Evolutionary conservation across 2,329 filamentous ascomycete species (phyloP).

Genomic region (Penicillium sp.): DNA sequence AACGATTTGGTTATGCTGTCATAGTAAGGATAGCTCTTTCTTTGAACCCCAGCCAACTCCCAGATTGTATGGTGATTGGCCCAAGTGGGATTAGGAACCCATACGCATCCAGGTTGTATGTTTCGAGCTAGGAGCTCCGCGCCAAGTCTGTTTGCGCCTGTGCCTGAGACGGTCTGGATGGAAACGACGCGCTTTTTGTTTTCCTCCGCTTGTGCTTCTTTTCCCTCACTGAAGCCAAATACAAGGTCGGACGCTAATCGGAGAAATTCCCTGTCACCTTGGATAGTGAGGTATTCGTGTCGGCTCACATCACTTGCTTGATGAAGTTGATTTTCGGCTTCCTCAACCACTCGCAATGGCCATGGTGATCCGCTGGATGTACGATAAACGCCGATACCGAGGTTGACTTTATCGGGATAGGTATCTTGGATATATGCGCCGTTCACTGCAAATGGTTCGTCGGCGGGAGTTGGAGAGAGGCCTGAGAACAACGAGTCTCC

Average conservation of each 20-base stretch:
- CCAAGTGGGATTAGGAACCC: slow-evolving; percentile 93
- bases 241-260: slow-evolving; percentile 83
- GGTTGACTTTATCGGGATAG: slow-evolving; percentile 82
- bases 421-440: slow-evolving; percentile 59
- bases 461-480: slow-evolving; percentile 18
- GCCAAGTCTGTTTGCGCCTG: slow-evolving; percentile 86
- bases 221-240: slow-evolving; percentile 45
- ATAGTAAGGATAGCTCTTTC: slow-evolving; percentile 88
- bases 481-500: slow-evolving; percentile 16
- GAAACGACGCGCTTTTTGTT: slow-evolving; percentile 58
- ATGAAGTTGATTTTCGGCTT: slow-evolving; percentile 70
- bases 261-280: slow-evolving; percentile 78
- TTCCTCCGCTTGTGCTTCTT: slow-evolving; percentile 42
- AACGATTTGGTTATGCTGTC: slow-evolving; percentile 54
- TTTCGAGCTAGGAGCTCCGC: slow-evolving; percentile 86
- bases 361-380: slow-evolving; percentile 91
- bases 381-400: slow-evolving; percentile 90
- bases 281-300: slow-evolving; percentile 96
- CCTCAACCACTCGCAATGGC: slow-evolving; percentile 84
- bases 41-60: slow-evolving; percentile 67
- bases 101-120: slow-evolving; percentile 70
- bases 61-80: slow-evolving; percentile 97
- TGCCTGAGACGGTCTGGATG: slow-evolving; percentile 91
- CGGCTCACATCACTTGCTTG: slow-evolving; percentile 81
- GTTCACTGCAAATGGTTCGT: slow-evolving; percentile 29